Evolutionary conservation across 202 grass and related monocot genomes (phyloP).

Genomic region (Brachypodium distachyon): DNA sequence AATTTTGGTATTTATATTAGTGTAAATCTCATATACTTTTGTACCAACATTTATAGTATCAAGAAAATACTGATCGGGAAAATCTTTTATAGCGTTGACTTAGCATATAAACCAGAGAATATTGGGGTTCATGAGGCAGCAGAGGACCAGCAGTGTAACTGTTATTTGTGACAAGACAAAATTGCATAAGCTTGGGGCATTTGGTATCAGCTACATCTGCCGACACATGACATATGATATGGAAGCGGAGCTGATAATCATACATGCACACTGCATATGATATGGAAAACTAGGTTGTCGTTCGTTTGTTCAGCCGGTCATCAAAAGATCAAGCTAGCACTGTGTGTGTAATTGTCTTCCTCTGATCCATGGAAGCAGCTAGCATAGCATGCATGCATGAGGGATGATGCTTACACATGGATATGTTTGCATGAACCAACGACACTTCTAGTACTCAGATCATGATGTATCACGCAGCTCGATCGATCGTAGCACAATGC

Average conservation of each 20-base stretch:
- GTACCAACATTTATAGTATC: too few relatives aligned
- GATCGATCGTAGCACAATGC: too few relatives aligned
- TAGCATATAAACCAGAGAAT: background rate
- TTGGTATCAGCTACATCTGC: background rate
- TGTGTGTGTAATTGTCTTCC: background rate
- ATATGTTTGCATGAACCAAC: constrained; percentile 7
- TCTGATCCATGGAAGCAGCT: background rate
- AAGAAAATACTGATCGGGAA: too few relatives aligned
- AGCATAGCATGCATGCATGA: constrained; percentile 34
- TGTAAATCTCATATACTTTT: too few relatives aligned
- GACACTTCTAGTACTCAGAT: background rate
- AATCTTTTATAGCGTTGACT: too few relatives aligned
- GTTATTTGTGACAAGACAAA: background rate
- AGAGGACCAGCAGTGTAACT: background rate
- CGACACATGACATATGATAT: constrained; percentile 34
- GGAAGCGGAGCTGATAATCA: constrained; percentile 31
- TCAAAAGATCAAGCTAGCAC: too few relatives aligned
- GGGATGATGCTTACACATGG: constrained; percentile 12
- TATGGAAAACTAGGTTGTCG: constrained; percentile 5
- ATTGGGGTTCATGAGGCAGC: background rate
- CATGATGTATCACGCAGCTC: background rate
- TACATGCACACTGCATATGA: constrained; percentile 28
- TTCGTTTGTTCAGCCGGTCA: background rate
- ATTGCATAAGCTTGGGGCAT: background rate
- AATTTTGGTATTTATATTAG: too few relatives aligned